These are phyloP conservation scores for Xylaria sp. DNA, from an alignment of 2,329 filamentous ascomycete species.

Conservation along the genomic window DNA sequence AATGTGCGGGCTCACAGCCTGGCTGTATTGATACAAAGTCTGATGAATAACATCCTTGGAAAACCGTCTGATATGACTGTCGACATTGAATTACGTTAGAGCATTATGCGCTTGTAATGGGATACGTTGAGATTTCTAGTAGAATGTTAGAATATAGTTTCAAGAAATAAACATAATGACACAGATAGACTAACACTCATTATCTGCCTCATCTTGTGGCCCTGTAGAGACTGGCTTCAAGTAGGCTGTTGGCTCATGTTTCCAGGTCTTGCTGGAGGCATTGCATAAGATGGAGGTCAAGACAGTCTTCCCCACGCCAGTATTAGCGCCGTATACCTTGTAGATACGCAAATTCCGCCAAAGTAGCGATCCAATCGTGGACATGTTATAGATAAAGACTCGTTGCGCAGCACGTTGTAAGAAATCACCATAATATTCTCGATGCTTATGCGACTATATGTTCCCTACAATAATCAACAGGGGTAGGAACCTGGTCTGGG, in stretches of 20 bases:
- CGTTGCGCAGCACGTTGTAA: background rate
- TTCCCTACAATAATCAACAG: background rate
- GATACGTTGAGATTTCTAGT: conserved; percentile 9
- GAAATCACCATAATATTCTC: background rate
- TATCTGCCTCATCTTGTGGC: conserved; percentile 74
- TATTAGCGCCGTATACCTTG: conserved; percentile 86
- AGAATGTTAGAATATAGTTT: conserved; percentile 1
- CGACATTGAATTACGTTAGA: conserved; percentile 15
- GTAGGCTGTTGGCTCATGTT: conserved; percentile 67
- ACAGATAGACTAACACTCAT: conserved; percentile 61
- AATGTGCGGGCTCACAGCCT: conserved; percentile 81
- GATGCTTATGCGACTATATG: background rate
- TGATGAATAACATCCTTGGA: conserved; percentile 60
- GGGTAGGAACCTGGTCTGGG: conserved; percentile 10
- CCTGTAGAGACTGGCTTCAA: conserved; percentile 88
- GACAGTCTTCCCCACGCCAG: conserved; percentile 86
- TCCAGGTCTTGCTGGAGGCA: conserved; percentile 62
- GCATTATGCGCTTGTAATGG: background rate
- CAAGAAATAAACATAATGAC: background rate
- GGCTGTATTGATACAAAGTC: conserved; percentile 77
- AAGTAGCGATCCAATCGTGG: conserved; percentile 68
- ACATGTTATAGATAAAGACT: conserved; percentile 45
- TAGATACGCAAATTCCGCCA: conserved; percentile 76
- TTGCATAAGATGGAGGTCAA: conserved; percentile 78
- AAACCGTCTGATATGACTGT: conserved; percentile 72